Evolutionary conservation across 768 basidiomycete species (phyloP).

Genomic region (Suillus americanus): DNA sequence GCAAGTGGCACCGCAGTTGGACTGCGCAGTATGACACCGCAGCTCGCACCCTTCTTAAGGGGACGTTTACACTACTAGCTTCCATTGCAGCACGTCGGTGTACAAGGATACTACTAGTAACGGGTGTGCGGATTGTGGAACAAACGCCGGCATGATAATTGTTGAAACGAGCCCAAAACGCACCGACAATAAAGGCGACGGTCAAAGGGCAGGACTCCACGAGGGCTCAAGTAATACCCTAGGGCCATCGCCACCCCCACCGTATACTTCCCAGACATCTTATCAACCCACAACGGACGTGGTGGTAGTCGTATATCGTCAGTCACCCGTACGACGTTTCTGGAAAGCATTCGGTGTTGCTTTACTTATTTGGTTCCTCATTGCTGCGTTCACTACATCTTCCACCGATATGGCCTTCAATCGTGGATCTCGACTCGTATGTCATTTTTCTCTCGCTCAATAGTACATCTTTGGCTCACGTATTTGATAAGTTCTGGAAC

Average conservation of each 20-base stretch:
- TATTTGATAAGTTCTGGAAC: background rate
- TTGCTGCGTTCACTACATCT: slow-evolving; percentile 4
- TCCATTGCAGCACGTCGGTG: background rate
- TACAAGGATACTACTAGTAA: background rate
- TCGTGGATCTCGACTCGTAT: background rate
- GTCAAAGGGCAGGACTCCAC: background rate
- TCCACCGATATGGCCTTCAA: background rate
- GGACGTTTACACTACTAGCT: background rate
- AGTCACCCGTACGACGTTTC: slow-evolving; percentile 20
- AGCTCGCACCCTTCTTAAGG: background rate
- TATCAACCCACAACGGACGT: background rate
- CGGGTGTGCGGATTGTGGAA: background rate
- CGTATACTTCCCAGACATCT: slow-evolving; percentile 4
- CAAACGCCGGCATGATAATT: slow-evolving; percentile 5
- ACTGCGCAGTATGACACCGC: background rate
- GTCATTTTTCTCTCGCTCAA: background rate
- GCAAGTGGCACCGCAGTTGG: background rate
- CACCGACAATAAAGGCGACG: background rate
- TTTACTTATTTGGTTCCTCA: slow-evolving; percentile 20
- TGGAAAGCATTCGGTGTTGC: slow-evolving; percentile 27
- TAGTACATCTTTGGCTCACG: background rate
- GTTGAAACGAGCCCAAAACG: background rate
- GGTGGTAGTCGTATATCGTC: background rate
- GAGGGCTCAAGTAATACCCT: background rate
- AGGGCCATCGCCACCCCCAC: slow-evolving; percentile 4